Evolutionary conservation across 192 early-diverging fungal species (phyloP).

Genomic region (Podila epigama): DNA sequence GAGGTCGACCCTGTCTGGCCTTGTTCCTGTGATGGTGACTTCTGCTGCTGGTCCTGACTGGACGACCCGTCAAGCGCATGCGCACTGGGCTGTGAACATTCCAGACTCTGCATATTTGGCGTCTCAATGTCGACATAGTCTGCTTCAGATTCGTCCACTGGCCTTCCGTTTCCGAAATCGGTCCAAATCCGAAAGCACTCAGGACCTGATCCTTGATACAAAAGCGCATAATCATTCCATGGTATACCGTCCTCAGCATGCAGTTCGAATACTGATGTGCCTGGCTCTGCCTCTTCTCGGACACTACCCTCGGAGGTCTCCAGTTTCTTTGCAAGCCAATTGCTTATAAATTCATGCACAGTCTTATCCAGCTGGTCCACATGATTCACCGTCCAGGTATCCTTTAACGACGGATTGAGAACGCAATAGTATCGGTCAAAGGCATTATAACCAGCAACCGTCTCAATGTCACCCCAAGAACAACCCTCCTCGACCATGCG

Average conservation of each 20-base stretch:
- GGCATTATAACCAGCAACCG: not conserved
- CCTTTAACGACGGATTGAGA: slow-evolving; percentile 8
- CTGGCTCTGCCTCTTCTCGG: not conserved
- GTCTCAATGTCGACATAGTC: not conserved
- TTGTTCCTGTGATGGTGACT: too few relatives aligned
- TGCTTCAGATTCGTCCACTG: not conserved
- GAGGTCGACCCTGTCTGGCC: too few relatives aligned
- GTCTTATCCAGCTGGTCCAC: not conserved
- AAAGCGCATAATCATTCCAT: slow-evolving; percentile 2
- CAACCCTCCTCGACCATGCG: slow-evolving; percentile 11
- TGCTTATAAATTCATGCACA: not conserved
- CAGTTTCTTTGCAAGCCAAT: not conserved
- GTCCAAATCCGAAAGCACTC: slow-evolving; percentile 10
- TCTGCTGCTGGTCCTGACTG: too few relatives aligned
- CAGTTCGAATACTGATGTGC: not conserved
- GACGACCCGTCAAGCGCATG: too few relatives aligned
- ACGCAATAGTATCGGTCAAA: slow-evolving; percentile 34
- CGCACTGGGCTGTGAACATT: too few relatives aligned
- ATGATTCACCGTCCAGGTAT: not conserved
- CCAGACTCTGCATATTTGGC: not conserved
- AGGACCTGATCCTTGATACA: not conserved
- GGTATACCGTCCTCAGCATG: not conserved
- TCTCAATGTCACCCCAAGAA: slow-evolving; percentile 22
- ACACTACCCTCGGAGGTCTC: not conserved
- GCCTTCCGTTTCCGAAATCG: slow-evolving; percentile 17